Base-by-base conservation (phyloP, 108 stramenopile species). In the Cyclotella sp. region DNA sequence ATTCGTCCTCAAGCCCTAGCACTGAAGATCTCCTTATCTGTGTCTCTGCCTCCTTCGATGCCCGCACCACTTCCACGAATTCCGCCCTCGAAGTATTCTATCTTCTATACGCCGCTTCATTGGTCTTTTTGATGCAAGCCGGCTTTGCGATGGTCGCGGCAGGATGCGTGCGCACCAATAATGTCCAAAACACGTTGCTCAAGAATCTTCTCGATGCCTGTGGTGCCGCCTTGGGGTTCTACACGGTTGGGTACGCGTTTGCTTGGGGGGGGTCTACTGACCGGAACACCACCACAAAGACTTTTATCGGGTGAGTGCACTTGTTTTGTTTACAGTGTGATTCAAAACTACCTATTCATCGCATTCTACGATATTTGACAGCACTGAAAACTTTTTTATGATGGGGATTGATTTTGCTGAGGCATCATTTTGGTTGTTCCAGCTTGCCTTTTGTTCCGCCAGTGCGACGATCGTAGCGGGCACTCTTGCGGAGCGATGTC, bases 401-500 rank as follows among this genome's bases (percentile, higher is more conserved):
- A 57, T 76, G 13, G 86, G 81, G 9, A 40, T 77, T 14, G 76
- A 81, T 26, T 61, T 39, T 34, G 34, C 60, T 0, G 41, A 71
- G 43, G 26, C 75, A 59, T 75, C 80, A 24, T 88, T 86, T 65
- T 93, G 87, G 91, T 85, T 98, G 43, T 96, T 93, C 65, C 90
- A 96, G 83, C 91, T 91, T 66, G 84, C 90, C 11, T 96, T 95
- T 73, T 85, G 88, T 26, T 93, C 97, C 11, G 90, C 92, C 18
- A 84, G 91, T 45, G 92, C 89, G 26, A 94, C 93, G 16, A 98
- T 98, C 68, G 96, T 98, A 30, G 94, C 96, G 28, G 97, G 97
- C 21, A 89, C 96, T 13, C 78, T 98, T 49, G 97, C 97, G 42
- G 97, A 95, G 70, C 90, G 97, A 45, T 91, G 90, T 60, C 88